Conservation (phyloP, 441 rosid genomes). For the Croton setiger region DNA sequence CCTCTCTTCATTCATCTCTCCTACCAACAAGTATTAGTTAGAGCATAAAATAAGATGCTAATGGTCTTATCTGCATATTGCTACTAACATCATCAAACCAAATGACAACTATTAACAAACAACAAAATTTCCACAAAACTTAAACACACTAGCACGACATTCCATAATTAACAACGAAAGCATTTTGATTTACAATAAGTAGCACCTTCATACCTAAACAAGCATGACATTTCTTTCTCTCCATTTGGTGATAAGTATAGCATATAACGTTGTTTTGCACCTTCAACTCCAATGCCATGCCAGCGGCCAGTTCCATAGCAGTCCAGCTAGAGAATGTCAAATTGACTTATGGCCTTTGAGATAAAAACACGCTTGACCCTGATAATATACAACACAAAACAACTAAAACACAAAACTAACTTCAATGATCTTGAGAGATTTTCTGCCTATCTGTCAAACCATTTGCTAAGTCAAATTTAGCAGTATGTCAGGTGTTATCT, state of each 20-base stretch:
- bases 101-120: constrained; percentile 20
- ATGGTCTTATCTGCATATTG: constrained; percentile 9
- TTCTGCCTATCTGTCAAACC: constrained; percentile 32
- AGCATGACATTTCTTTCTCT: constrained; percentile 14
- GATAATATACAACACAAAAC: constrained; percentile 10
- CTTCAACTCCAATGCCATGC: constrained; percentile 12
- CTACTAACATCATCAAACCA: constrained; percentile 10
- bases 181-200: constrained; percentile 14
- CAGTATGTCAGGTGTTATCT: constrained; percentile 41
- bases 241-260: constrained; percentile 9
- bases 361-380: neutral
- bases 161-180: constrained; percentile 17
- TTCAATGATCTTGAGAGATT: constrained; percentile 24
- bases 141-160: constrained; percentile 24
- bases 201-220: constrained; percentile 18
- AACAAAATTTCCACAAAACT: constrained; percentile 21
- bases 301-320: constrained; percentile 13
- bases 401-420: constrained; percentile 21
- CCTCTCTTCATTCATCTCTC: constrained; percentile 9
- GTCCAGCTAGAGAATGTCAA: constrained; percentile 3
- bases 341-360: constrained; percentile 10
- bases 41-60: constrained; percentile 15
- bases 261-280: constrained; percentile 6
- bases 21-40: constrained; percentile 13
- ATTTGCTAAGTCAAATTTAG: constrained; percentile 43